Evolutionary conservation across 139 green algal species (phyloP), one percentile per base, ranked within the genome.

Genomic region (Nannochloris sp.): DNA sequence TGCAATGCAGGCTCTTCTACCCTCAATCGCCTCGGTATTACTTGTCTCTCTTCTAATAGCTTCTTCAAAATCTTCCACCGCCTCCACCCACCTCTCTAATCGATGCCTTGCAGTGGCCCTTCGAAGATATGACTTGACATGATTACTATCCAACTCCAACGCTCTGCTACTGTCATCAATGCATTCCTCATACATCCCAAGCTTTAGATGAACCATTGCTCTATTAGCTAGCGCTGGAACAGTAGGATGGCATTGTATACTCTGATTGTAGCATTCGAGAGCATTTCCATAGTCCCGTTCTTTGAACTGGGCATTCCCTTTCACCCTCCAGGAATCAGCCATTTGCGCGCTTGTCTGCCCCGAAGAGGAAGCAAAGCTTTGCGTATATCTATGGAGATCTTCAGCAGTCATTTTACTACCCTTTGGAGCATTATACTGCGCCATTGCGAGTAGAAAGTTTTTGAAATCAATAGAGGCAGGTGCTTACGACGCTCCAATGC

Each of bases 221-320:
- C 84, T 66, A 67, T 92, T 92, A 50, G 80, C 80, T 31, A 79
- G 72, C 1, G 76, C 78, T n/a, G 82, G 31, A 49, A 65, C 76
- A 6, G 61, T 81, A 16, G 79, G 74, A 43, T 79, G 36, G 10
- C 77, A 17, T 6, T 65, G 62, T 8, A 89, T 61, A 66, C 73
- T 82, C 30, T 61, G 46, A 3, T 48, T 74, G 69, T 91, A 91
- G 67, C 75, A 82, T 30, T 75, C 65, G 12, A 63, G 48, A 1
- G 86, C 86, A 29, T 79, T 62, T 0, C 65, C 58, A 50, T 73
- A 81, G 40, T 84, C 59, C 0, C 56, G 64, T n/a, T 5, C 16
- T 64, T 83, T 85, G 59, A 89, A 91, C n/a, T 82, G 68, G 11
- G 75, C 75, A 51, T 92, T 92, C 49, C 85, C 85, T 9, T 69